phyloP scores from a whole-genome alignment of 441 rosid genomes.

The Adansonia gregorii region DNA sequence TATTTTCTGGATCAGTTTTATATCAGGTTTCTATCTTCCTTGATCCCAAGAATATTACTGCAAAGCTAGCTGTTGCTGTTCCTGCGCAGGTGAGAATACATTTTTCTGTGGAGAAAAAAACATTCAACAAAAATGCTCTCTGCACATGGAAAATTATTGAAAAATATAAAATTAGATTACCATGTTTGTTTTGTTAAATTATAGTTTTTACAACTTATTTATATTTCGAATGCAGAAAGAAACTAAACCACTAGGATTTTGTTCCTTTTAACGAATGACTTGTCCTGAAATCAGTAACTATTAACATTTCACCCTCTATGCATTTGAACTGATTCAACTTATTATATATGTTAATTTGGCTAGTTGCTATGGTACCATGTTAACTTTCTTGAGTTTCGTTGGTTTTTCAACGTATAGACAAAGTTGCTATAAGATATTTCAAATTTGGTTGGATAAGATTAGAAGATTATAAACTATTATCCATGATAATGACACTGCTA shows the following conservation, averaged over 20 bases:
- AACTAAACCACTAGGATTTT: not conserved
- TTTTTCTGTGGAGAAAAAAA: not conserved
- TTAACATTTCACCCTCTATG: not conserved
- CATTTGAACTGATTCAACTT: not conserved
- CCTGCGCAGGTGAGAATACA: conserved; percentile 83
- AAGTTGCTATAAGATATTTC: conserved; percentile 8
- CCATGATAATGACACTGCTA: conserved; percentile 23
- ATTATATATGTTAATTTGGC: not conserved
- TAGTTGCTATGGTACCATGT: not conserved
- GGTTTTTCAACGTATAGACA: not conserved
- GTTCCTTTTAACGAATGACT: not conserved
- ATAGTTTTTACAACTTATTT: not conserved
- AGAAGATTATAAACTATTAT: conserved; percentile 3
- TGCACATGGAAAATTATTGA: not conserved
- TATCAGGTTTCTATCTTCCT: conserved; percentile 65
- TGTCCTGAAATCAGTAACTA: not conserved
- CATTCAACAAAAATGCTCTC: not conserved
- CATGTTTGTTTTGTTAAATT: not conserved
- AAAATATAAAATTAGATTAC: not conserved
- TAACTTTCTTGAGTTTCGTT: not conserved
- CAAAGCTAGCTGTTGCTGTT: conserved; percentile 80
- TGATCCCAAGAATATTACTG: conserved; percentile 71
- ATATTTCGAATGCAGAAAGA: not conserved
- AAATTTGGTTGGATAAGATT: not conserved
- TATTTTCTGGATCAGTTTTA: conserved; percentile 84